A percentile compares a stretch with the other conserved stretches of the same genome.
Conservation (phyloP, 2,329 filamentous ascomycete genomes). For the Arthrobotrys conoides region DNA sequence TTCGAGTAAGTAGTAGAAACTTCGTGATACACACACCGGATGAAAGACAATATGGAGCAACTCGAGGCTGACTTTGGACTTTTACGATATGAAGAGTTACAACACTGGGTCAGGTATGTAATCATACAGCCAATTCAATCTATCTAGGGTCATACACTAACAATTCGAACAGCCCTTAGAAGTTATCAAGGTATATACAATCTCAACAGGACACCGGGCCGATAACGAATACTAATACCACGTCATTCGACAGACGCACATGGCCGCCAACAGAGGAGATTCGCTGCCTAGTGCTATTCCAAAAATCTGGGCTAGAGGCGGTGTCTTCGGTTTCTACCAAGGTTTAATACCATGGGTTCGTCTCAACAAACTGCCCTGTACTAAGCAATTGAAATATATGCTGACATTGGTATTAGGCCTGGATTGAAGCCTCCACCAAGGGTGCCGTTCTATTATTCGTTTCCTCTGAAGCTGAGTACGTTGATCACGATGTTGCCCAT, state of each 20-base stretch:
- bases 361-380: conserved; percentile 4
- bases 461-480: conserved; percentile 89
- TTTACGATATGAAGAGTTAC: conserved; percentile 71
- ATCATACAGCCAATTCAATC: neutral
- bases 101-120: conserved; percentile 76
- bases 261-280: conserved; percentile 95
- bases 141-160: conserved; percentile 40
- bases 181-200: conserved; percentile 79
- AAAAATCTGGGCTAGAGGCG: conserved; percentile 94
- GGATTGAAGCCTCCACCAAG: conserved; percentile 99
- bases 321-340: conserved; percentile 97
- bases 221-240: conserved; percentile 19
- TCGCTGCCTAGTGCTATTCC: conserved; percentile 84
- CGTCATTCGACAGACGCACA: conserved; percentile 79
- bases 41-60: neutral
- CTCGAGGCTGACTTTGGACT: conserved; percentile 13
- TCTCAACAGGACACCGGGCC: neutral
- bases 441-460: conserved; percentile 99
- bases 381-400: conserved; percentile 42
- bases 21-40: neutral
- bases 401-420: conserved; percentile 72
- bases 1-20: conserved; percentile 78
- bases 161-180: conserved; percentile 83
- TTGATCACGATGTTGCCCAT: neutral
- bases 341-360: conserved; percentile 91